Conservation (phyloP, 306 rosid species). For the Heteromeles arbutifolia region DNA sequence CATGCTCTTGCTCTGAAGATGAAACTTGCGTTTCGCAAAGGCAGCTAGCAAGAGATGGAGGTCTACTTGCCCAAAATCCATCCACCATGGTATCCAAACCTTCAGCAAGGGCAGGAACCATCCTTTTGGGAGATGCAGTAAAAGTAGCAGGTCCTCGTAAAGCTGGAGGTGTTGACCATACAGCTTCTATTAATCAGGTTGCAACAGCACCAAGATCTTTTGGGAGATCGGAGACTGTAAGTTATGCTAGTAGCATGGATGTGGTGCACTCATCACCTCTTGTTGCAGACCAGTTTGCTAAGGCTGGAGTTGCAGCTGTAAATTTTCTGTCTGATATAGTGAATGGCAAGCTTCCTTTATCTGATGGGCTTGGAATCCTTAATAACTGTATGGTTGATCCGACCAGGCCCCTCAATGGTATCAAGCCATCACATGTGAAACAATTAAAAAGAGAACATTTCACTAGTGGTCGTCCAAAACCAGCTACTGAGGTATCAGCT, state of each 20-base stretch:
- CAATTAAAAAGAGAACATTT: slow-evolving; percentile 53
- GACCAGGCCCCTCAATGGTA: slow-evolving; percentile 35
- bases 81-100: slow-evolving; percentile 35
- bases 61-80: slow-evolving; percentile 39
- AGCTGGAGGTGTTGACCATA: slow-evolving; percentile 29
- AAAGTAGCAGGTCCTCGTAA: slow-evolving; percentile 33
- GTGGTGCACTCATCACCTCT: slow-evolving; percentile 28
- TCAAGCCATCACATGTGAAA: slow-evolving; percentile 54
- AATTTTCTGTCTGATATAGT: slow-evolving; percentile 68
- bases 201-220: slow-evolving; percentile 28
- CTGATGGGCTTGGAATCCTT: slow-evolving; percentile 58
- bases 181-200: slow-evolving; percentile 27
- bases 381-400: slow-evolving; percentile 63
- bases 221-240: slow-evolving; percentile 43
- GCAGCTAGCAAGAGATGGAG: slow-evolving; percentile 42
- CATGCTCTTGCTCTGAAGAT: slow-evolving; percentile 76
- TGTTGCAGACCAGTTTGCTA: slow-evolving; percentile 58
- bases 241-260: slow-evolving; percentile 38
- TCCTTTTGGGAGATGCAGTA: slow-evolving; percentile 33
- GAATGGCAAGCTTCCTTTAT: slow-evolving; percentile 52
- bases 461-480: slow-evolving; percentile 47
- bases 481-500: slow-evolving; percentile 30
- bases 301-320: slow-evolving; percentile 75
- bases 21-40: slow-evolving; percentile 60
- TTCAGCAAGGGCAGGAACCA: slow-evolving; percentile 37